Evolutionary conservation across 2,329 filamentous ascomycete genomes (phyloP), one percentile per base, ranked within the genome.

Genomic region (Colletotrichum gigasporum): DNA sequence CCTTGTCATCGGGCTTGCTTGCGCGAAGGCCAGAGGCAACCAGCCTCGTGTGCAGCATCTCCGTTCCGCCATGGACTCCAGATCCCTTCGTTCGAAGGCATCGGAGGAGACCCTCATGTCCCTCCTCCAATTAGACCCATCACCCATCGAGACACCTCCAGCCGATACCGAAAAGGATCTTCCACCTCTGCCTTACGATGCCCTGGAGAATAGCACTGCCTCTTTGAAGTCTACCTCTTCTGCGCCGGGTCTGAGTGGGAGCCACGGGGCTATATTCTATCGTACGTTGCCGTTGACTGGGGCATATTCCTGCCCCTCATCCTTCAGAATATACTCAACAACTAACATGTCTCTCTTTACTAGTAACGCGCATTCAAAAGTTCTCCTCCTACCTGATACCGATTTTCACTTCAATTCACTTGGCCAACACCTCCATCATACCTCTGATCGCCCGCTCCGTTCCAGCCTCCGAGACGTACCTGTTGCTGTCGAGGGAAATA

Each of bases 311-410:
- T 30, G 22, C 39, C 18, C 37, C 34, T n/a, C 32, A 28, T 26
- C 30, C 32, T 50, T 35, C 30, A 72, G 71, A 75, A 16, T 73
- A 72, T 47, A 10, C n/a, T 22, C 2, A 24, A 12, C 11, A 39
- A 41, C 16, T 65, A 45, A 68, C 32, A 16, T 26, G 41, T n/a
- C 8, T 18, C 4, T 35, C 28, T 16, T 16, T 32, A 16, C 39
- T 68, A 93, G 91, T 96, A 55, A 85, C 85, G 5, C 87, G 91
- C 48, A 83, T 96, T 34, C 96, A 98, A 77, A 91, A 89, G 75
- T 97, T 97, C 82, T 96, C 93, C 1, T 93, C 91, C 69, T 96
- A 97, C 80, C 88, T 91, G 68, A 94, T 93, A 73, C 88, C 87
- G 67, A 80, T 92, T 69, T 97, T 95, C 80, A 85, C 90, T 32